Base-by-base conservation (phyloP, 1,284 basidiomycete species). In the Trichosporon coremiiforme region DNA sequence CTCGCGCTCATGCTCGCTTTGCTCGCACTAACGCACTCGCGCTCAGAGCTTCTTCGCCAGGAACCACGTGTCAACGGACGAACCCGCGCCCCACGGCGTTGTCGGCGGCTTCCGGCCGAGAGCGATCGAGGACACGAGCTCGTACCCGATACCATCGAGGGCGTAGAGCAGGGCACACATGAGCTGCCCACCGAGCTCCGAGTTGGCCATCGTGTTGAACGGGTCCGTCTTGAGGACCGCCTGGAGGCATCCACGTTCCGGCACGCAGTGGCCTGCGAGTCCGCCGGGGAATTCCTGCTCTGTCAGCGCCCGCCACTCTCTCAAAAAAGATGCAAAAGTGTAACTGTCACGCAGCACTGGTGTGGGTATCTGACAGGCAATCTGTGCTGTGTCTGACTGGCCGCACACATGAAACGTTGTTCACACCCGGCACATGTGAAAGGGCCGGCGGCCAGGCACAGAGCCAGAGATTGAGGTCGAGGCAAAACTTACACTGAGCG, bases 201-300 rank as follows among this genome's bases (percentile, higher is more conserved):
- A n/a, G 31, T 60, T 31, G 15, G 57, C 57, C 57, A 60, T 60
- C 57, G 57, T 60, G 57, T 60, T 31, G 57, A 60, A 60, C 31
- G 57, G 57, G 29, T 60, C 57, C 13, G 57, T 60, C 29, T 31
- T 33, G 31, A 60, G 57, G 6, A 60, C 57, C 1, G 57, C 57
- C 31, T 60, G 31, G 15, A 60, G 57, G 31, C 57, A 60, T 29
- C 57, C 57, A 25, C 57, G 57, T 13, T 60, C 57, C 12, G 57
- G 57, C 57, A 33, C 29, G 29, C 17, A 33, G 57, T 60, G 57
- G 10, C 57, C 57, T 2, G 57, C 57, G 12, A 60, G 57, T 60
- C 57, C 57, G 2, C 57, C 57, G 7, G 57, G 57, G 31, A 60
- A 60, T 60, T 60, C 57, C 57, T 60, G 57, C 4, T 2, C 6